Base-by-base conservation (phyloP, 257 asterid species). In the Capsicum baccatum region DNA sequence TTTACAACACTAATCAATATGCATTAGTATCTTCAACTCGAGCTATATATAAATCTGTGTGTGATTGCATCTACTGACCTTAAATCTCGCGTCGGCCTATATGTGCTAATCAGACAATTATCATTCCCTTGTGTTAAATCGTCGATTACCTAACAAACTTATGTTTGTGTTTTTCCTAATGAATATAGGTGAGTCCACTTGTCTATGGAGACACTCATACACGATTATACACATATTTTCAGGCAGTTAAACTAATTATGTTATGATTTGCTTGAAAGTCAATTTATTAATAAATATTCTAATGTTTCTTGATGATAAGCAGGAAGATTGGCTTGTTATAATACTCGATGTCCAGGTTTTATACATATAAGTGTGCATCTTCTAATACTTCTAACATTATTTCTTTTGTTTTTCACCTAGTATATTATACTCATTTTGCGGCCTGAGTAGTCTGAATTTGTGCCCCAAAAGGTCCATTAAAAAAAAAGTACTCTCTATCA, bases 151-250 rank as follows among this genome's bases (percentile, higher is more conserved):
- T 59, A 17, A 59, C 17, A 59, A 17, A 4, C 6, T 42, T 3
- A 42, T 17, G 17, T 17, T 59, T 7, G 33, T 26, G 0, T 26
- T 59, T 59, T 59, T 59, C 8, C 66, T 0, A 59, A 16, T 59
- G 66, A 17, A 59, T 50, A 59, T 50, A 50, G 66, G 33, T 59
- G 62, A 57, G 6, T 6, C 62, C 62, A 15, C 62, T 3, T 14
- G 19, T 57, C 62, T 64, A 64, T 6, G 71, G 0, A 35, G 47
- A 66, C n/a, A 66, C 6, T 64, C 71, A 64, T 64, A 66, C 47
- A 66, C 71, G n/a, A 66, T 35, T 33, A 64, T 64, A 64, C 73
- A 66, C 47, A 66, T 66, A 66, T 33, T 66, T 66, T 33, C 33
- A 66, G 47, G 73, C 35, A 37, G 9, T 33, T 35, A 67, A 35